Conservation (phyloP, 2,329 filamentous ascomycete species). For the Arthrobotrys musiformis region DNA sequence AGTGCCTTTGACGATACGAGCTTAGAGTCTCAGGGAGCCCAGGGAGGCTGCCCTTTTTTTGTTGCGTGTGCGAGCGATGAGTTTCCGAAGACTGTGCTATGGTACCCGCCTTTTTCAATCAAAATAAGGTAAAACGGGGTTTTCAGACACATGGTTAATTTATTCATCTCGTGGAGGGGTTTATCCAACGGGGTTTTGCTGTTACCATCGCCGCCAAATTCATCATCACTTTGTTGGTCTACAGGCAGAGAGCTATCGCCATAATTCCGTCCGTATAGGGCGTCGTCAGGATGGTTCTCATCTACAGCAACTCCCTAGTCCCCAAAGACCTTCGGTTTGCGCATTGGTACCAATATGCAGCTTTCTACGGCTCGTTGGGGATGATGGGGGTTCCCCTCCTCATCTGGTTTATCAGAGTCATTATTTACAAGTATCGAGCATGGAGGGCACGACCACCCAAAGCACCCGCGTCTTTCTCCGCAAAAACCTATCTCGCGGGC, state of each 20-base stretch:
- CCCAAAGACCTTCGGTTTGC: conserved; percentile 38
- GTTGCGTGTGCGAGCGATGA: background rate
- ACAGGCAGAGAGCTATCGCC: conserved; percentile 14
- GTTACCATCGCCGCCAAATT: conserved; percentile 23
- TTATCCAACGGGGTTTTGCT: background rate
- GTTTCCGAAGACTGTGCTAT: background rate
- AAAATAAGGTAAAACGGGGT: conserved; percentile 18
- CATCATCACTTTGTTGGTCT: background rate
- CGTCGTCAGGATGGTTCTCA: conserved; percentile 50
- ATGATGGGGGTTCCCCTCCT: conserved; percentile 45
- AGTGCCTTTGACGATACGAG: conserved; percentile 33
- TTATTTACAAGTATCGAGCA: conserved; percentile 41
- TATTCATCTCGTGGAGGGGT: background rate
- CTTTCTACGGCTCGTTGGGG: conserved; percentile 48
- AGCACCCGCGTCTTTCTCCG: conserved; percentile 22
- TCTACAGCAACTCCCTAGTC: conserved; percentile 40
- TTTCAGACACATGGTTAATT: background rate
- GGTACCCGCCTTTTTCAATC: background rate
- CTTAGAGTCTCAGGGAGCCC: conserved; percentile 6
- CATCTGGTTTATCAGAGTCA: conserved; percentile 43
- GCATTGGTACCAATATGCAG: conserved; percentile 43
- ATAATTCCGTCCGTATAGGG: conserved; percentile 29
- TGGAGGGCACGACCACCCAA: conserved; percentile 43
- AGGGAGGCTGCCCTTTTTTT: conserved; percentile 8
- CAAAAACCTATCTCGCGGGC: conserved; percentile 30